Base-by-base conservation (phyloP, 768 basidiomycete genomes). In the Pleurotus tuber-regium region DNA sequence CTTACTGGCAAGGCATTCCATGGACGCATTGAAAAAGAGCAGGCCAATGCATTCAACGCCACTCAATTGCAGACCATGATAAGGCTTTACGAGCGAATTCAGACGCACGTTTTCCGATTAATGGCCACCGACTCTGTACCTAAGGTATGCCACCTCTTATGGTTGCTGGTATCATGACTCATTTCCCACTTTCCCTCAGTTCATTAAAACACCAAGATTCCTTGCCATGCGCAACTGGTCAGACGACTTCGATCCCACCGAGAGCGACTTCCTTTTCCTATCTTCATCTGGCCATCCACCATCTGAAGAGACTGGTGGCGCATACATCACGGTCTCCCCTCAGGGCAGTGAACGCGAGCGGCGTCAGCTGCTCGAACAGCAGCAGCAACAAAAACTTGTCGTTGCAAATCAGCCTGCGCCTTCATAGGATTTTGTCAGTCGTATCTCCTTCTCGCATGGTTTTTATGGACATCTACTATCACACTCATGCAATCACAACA, bases 61-160 rank as follows among this genome's bases (percentile, higher is more conserved):
- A 98, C 92, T 33, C 96, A 98, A 66, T 73, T 99, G 38, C 93
- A 96, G 71, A 89, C 83, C 38, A 88, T 98, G 79, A 91, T 99
- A 59, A 76, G 82, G 58, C 70, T 98, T 59, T 99, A 98, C 67
- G 95, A 95, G 68, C 84, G 95, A 51, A 99, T 99, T 50, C 97
- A 98, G 70, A 87, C 79, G 18, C 95, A 98, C 62, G 93, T 98
- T 57, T 98, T 98, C 77, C 83, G 96, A 41, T 66, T 99, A 60
- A 96, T 99, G 91, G 94, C 97, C 14, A 96, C 95, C 51, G 97
- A 99, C 68, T 98, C 96, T 5, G 88, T 99, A n/a, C 97, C 97
- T 11, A 96, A 96, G 79, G 91, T 90, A 60, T 24, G 75, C 61
- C 16, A 28, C 16, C 4, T 49, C 19, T 35, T 40, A 33, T 40